Base-by-base conservation (phyloP, 1,139 yeast genomes). In the Candida sanyaensis region DNA sequence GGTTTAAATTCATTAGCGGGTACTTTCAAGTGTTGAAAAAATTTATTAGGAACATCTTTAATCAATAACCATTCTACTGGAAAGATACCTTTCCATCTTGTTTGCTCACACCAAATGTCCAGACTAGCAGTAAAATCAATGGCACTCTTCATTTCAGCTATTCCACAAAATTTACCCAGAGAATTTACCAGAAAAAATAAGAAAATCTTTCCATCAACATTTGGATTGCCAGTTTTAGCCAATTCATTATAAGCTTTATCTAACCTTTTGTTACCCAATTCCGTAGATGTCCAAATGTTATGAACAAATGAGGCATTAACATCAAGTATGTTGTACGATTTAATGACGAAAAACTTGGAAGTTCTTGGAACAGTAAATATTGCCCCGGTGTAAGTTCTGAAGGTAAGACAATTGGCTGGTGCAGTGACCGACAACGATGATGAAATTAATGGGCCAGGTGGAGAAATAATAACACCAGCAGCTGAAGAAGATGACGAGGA, bases 131-230 rank as follows among this genome's bases (percentile, higher is more conserved):
- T 57, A 53, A 68, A 72, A 49, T 70, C 73, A 23, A 80, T 58
- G 29, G 62, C 60, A 8, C 71, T 64, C 5, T 60, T 64, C 86
- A 83, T 81, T 56, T 77, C 80, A 2, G 84, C 84, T n/a, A 82
- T 71, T 0, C 86, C 88, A 60, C 86, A 81, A 56, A 83, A 83
- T 52, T 72, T 75, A 0, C 86, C 84, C 27, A 84, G 79, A 0
- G 78, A 75, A 57, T 82, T 82, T 2, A 81, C 86, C 61, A 83
- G 82, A 57, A 80, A 83, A 52, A 82, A 74, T 17, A 83, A 60
- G 51, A 71, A 78, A 0, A 83, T 62, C 31, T 64, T 66, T 1
- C 69, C 73, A 31, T 49, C 51, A 30, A 41, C 23, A 2, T 51
- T 46, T 3, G 49, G 43, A 31, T 47, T 29, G 5, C 55, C 55